Evolutionary conservation across 805 yeast genomes (phyloP), one percentile per base, ranked within the genome.

Genomic region (Starmera amethionina): DNA sequence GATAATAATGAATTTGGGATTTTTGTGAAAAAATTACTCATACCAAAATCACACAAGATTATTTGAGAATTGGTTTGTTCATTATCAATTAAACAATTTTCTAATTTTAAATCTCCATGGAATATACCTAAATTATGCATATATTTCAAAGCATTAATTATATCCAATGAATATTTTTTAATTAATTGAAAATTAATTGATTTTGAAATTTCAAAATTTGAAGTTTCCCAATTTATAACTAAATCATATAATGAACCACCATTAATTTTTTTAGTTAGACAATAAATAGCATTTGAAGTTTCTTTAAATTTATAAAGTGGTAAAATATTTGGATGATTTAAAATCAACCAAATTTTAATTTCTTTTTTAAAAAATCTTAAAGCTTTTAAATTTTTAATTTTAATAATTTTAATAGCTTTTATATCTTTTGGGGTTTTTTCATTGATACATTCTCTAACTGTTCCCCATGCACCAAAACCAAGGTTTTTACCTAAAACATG

Each of bases 381-480:
- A 8, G 79, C 77, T 45, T 60, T 61, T 18, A 67, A 70, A 59
- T 66, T 69, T 48, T 68, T 69, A 25, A 78, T 77, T 37, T 74
- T 70, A 7, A 76, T 72, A 34, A 75, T 70, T 55, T 83, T 83
- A 47, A 82, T 75, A 1, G 93, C 94, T 45, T 63, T 48, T 13
- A 57, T 56, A 34, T 60, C 60, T 7, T 45, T 49, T 19, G 54
- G 54, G 12, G 49, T 42, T 22, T 22, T 22, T 7, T 22, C 7
- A 13, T 59, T 46, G 8, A 53, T 58, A 46, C 90, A 83, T 55
- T 83, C 90, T 42, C 95, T 65, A 10, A 88, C 81, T 27, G 80
- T 72, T 10, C 96, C 95, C 82, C 93, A 89, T 0, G 95, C 94
- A 12, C 97, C 96, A 55, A 75, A 76, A 2, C 96, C 96, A 45